Percentiles rank a stretch among this genome's conserved stretches.
These are phyloP conservation scores for Acacia acuminata DNA, from an alignment of 306 rosid genomes.

Conservation along the genomic window DNA sequence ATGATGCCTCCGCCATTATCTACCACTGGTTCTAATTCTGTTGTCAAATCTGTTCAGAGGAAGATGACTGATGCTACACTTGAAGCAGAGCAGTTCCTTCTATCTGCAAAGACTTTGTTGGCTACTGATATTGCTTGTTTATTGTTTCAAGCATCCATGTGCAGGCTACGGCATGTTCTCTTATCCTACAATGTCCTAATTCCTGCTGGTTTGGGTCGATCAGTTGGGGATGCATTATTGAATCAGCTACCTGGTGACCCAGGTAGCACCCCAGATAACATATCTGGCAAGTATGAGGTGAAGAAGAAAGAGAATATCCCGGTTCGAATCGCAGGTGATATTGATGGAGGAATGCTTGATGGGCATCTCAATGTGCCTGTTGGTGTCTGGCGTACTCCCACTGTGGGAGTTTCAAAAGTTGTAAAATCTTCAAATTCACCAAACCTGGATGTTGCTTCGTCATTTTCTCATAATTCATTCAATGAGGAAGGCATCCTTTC, in stretches of 20 bases:
- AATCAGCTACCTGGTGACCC: constrained; percentile 74
- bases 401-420: constrained; percentile 79
- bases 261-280: constrained; percentile 60
- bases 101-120: constrained; percentile 67
- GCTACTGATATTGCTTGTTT: constrained; percentile 87
- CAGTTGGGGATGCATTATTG: constrained; percentile 51
- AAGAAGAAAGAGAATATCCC: constrained; percentile 91
- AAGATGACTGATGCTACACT: constrained; percentile 59
- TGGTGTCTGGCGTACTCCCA: constrained; percentile 81
- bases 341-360: constrained; percentile 82
- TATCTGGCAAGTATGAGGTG: constrained; percentile 68
- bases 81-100: constrained; percentile 59
- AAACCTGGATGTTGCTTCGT: constrained; percentile 69
- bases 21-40: constrained; percentile 57
- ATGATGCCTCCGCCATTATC: constrained; percentile 50
- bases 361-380: constrained; percentile 91
- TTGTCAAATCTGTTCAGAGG: constrained; percentile 52
- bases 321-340: constrained; percentile 88
- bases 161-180: constrained; percentile 79
- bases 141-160: constrained; percentile 85
- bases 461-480: constrained; percentile 80
- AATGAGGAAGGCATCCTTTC: constrained; percentile 87
- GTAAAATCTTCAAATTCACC: constrained; percentile 74
- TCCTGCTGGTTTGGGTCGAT: constrained; percentile 59
- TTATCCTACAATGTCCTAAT: constrained; percentile 63